Evolutionary conservation across 768 basidiomycete genomes (phyloP).

Genomic region (Sistotremastrum suecicum): DNA sequence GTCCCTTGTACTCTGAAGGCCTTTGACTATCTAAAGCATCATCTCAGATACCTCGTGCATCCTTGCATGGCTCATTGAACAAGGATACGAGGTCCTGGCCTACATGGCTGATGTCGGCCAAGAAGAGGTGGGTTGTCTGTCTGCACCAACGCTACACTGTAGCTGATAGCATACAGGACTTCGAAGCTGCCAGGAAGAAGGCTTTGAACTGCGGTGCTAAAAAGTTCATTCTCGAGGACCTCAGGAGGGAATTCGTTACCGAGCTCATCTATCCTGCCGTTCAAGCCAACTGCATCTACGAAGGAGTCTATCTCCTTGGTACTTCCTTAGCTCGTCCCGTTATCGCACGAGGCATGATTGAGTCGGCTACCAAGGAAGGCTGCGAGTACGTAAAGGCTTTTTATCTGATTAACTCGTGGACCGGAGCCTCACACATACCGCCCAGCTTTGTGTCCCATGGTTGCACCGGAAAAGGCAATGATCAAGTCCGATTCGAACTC

Average conservation of each 20-base stretch:
- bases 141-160: background rate
- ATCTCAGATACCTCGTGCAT: conserved; percentile 91
- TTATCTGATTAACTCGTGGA: background rate
- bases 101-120: conserved; percentile 97
- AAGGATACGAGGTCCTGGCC: conserved; percentile 92
- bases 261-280: conserved; percentile 97
- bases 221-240: conserved; percentile 91
- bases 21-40: background rate
- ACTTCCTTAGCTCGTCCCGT: conserved; percentile 97
- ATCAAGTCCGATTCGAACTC: conserved; percentile 98
- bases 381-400: conserved; percentile 65
- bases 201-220: conserved; percentile 87
- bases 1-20: conserved; percentile 16
- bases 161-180: conserved; percentile 45
- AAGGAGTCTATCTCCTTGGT: conserved; percentile 94
- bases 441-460: conserved; percentile 89
- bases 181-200: conserved; percentile 80
- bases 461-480: conserved; percentile 99
- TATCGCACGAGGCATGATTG: conserved; percentile 98
- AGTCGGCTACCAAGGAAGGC: conserved; percentile 73
- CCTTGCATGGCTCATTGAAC: conserved; percentile 96
- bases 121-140: conserved; percentile 46
- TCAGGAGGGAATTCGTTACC: conserved; percentile 88
- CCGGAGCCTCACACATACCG: background rate
- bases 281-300: conserved; percentile 98